Conservation (phyloP, 805 yeast species). For the Debaryomyces castellii region DNA sequence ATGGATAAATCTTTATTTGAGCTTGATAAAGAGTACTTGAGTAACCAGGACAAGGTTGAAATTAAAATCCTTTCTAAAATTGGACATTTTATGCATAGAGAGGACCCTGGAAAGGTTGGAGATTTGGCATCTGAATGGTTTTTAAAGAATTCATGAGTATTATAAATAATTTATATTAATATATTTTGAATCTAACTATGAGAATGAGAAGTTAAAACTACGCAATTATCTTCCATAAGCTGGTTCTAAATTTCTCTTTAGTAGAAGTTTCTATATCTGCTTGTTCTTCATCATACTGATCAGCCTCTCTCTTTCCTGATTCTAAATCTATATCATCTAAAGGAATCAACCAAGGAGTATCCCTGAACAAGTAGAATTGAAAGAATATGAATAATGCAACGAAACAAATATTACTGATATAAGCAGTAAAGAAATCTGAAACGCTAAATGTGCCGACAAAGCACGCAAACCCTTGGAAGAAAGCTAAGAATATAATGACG, state of each 20-base stretch:
- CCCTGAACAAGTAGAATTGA: background rate
- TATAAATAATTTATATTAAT: no score
- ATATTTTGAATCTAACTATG: no score
- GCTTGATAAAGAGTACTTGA: slow-evolving; percentile 19
- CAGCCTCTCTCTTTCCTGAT: background rate
- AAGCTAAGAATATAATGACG: background rate
- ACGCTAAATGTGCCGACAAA: background rate
- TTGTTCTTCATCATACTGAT: background rate
- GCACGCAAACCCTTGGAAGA: background rate
- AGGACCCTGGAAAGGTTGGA: slow-evolving; percentile 31
- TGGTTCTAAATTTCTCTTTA: background rate
- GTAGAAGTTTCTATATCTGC: background rate
- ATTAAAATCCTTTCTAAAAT: slow-evolving; percentile 23
- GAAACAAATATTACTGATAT: background rate
- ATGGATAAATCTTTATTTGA: slow-evolving; percentile 29
- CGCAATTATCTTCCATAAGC: no score
- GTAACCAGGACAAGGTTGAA: slow-evolving; percentile 15
- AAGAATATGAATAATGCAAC: background rate
- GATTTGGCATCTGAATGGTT: slow-evolving; percentile 29
- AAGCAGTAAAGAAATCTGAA: background rate
- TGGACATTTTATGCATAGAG: slow-evolving; percentile 44
- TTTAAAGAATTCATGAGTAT: slow-evolving; percentile 7
- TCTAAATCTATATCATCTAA: background rate
- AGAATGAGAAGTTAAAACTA: no score
- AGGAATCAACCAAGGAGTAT: background rate